These are phyloP conservation scores for Apophysomyces trapeziformis DNA, from an alignment of 371 early-diverging fungal species.

Conservation along the genomic window DNA sequence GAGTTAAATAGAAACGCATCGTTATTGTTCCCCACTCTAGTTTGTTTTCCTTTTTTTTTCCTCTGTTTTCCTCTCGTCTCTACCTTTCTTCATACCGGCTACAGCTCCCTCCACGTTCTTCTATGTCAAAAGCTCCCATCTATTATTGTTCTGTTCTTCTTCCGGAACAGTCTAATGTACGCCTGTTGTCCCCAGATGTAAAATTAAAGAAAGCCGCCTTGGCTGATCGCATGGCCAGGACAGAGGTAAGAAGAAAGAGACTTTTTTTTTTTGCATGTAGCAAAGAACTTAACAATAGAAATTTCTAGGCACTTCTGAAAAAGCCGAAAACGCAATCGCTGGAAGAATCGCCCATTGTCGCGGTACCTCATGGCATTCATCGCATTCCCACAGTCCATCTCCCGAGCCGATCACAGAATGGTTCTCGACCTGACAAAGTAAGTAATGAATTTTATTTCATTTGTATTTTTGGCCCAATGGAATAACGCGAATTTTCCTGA, in stretches of 20 bases:
- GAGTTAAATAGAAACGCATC: slow-evolving; percentile 3
- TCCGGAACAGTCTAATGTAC: slow-evolving; percentile 5
- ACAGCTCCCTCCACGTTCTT: too few relatives aligned
- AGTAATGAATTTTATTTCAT: neutral
- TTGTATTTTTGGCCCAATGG: too few relatives aligned
- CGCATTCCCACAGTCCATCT: slow-evolving; percentile 11
- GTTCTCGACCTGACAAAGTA: neutral
- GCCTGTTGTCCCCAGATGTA: neutral
- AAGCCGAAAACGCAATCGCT: slow-evolving; percentile 5
- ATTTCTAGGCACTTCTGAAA: neutral
- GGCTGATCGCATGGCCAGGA: slow-evolving; percentile 7
- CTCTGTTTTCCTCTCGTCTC: too few relatives aligned
- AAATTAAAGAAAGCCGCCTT: slow-evolving; percentile 4
- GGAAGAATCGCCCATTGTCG: neutral
- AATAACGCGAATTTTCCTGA: neutral
- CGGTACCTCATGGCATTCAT: slow-evolving; percentile 2
- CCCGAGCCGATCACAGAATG: neutral
- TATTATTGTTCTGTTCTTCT: slow-evolving; percentile 3
- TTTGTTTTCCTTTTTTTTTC: neutral
- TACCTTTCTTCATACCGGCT: too few relatives aligned
- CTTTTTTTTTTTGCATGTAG: too few relatives aligned
- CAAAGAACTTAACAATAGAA: neutral
- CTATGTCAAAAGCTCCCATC: neutral
- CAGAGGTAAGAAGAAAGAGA: neutral
- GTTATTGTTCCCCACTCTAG: neutral